phyloP scores from a whole-genome alignment of 805 yeast species.

The Candida tibetensis region DNA sequence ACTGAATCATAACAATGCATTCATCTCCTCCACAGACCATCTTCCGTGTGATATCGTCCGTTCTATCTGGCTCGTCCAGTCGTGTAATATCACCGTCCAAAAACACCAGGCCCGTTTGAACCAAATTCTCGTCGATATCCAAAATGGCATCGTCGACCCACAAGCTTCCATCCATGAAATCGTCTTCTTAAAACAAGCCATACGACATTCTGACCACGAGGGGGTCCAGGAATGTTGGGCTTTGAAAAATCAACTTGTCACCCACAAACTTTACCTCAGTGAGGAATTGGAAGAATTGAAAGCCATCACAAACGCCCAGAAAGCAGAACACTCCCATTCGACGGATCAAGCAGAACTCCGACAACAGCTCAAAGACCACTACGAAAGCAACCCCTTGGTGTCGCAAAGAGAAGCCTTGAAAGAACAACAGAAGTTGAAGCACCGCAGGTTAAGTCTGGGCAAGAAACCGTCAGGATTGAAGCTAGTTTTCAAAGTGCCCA shows the following conservation, averaged over 20 bases:
- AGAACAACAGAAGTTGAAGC: slow-evolving; percentile 21
- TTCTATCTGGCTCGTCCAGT: slow-evolving; percentile 41
- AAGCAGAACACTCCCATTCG: slow-evolving; percentile 5
- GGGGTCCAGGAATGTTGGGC: slow-evolving; percentile 26
- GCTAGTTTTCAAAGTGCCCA: slow-evolving; percentile 8
- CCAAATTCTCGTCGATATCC: slow-evolving; percentile 6
- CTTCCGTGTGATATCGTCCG: slow-evolving; percentile 43
- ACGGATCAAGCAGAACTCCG: slow-evolving; percentile 21
- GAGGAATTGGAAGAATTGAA: slow-evolving; percentile 24
- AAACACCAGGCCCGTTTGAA: slow-evolving; percentile 12
- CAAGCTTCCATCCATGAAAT: slow-evolving; percentile 6
- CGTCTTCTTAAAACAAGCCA: slow-evolving; percentile 7
- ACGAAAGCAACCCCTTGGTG: slow-evolving; percentile 30
- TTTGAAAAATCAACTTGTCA: slow-evolving; percentile 27
- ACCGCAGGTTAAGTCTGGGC: slow-evolving; percentile 1
- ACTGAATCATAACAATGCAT: slow-evolving; percentile 32
- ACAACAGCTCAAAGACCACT: slow-evolving; percentile 32
- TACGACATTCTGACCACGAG: slow-evolving; percentile 16
- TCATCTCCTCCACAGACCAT: slow-evolving; percentile 42
- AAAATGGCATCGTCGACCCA: background rate
- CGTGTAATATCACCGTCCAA: slow-evolving; percentile 29
- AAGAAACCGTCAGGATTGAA: slow-evolving; percentile 8
- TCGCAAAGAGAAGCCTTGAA: slow-evolving; percentile 40
- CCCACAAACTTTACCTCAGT: slow-evolving; percentile 25
- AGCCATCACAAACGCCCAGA: slow-evolving; percentile 6